Evolutionary conservation across 2,329 filamentous ascomycete species (phyloP), one percentile per base, ranked within the genome.

Genomic region (Colletotrichum sp.): DNA sequence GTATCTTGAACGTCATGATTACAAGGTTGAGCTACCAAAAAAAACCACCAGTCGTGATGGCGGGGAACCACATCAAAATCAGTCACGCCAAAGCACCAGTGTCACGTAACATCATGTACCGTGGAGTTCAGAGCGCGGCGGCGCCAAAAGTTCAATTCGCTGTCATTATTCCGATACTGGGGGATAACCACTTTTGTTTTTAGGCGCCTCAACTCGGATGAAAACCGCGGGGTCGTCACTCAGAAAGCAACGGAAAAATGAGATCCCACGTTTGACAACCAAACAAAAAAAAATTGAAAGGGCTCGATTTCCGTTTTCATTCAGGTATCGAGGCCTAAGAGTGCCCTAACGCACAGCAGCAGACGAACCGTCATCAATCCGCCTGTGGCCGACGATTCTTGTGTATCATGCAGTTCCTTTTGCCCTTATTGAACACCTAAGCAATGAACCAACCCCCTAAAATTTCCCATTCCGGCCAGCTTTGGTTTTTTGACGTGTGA

Each of bases 341-440:
- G 74, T 74, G 84, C 83, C 84, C 80, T 83, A 83, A 83, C 85
- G 84, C 67, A 87, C 86, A 84, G 85, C 85, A 76, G 62, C 61
- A 71, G 32, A 70, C 67, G 67, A 75, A 84, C 84, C 83, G 83
- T 84, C 84, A 84, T 80, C 80, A 79, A 79, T 76, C 79, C 78
- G 80, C 77, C 78, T 79, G 77, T 71, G 73, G 62, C 73, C 71
- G 73, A 60, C 73, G 73, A 74, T 38, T 71, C 71, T 80, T 79
- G 79, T 82, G 83, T 85, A 86, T 87, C 87, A 88, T 88, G 85
- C 84, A 87, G 84, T 86, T 82, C 87, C 85, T 82, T 83, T 86
- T 85, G 84, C 84, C 87, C 86, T 85, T 85, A 71, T 84, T 86
- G 83, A 89, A 89, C 87, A 89, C 87, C 88, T 84, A 86, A 88